Conservation (phyloP, 345 rosid genomes). For the Durio zibethinus region DNA sequence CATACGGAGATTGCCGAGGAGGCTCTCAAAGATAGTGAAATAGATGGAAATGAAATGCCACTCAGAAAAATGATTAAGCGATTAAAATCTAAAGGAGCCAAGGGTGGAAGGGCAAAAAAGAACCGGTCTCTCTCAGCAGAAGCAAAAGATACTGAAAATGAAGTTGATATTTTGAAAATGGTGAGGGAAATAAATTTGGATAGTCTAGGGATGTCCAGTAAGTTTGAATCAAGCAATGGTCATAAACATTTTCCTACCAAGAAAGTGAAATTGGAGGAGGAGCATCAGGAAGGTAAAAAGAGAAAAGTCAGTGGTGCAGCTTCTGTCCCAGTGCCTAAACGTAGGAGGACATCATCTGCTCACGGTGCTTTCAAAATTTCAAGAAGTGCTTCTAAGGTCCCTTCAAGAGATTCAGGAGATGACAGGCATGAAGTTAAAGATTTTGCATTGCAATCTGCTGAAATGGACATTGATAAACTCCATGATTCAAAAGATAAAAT, state of each 20-base stretch:
- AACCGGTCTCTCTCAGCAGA: constrained; percentile 40
- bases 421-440: constrained; percentile 31
- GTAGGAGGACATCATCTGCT: constrained; percentile 64
- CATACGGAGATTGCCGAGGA: constrained; percentile 37
- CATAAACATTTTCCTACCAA: constrained; percentile 46
- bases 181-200: constrained; percentile 90
- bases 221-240: constrained; percentile 82
- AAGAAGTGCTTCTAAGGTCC: constrained; percentile 35
- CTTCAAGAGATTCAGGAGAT: constrained; percentile 32
- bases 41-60: constrained; percentile 76
- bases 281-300: constrained; percentile 51
- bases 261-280: constrained; percentile 36
- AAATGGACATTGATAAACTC: constrained; percentile 28
- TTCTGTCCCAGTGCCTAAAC: constrained; percentile 66
- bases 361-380: constrained; percentile 52
- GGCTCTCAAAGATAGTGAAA: constrained; percentile 51
- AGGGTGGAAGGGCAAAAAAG: constrained; percentile 53
- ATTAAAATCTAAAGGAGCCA: constrained; percentile 65
- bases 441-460: constrained; percentile 16
- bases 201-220: constrained; percentile 45
- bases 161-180: constrained; percentile 83
- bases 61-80: constrained; percentile 69
- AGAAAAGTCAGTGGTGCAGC: constrained; percentile 49
- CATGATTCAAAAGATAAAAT: constrained; percentile 39
- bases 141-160: constrained; percentile 50